These are phyloP conservation scores for Diplocarpon mali DNA, from an alignment of 2,329 filamentous ascomycete species.

Conservation along the genomic window DNA sequence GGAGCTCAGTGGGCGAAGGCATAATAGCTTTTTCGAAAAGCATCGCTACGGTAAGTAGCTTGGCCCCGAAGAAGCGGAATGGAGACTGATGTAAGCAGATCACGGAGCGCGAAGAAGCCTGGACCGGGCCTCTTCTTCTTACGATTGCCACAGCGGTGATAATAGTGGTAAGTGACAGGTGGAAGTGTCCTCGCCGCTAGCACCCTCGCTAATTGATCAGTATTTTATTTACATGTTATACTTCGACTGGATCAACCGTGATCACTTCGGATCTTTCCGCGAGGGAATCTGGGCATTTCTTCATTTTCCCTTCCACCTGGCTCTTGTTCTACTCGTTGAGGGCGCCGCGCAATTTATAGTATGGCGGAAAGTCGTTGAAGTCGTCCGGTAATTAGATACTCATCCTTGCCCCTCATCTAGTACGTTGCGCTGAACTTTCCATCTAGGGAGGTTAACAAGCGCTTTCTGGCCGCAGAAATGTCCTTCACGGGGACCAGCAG, in stretches of 20 bases:
- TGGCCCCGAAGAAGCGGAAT: background rate
- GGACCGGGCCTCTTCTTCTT: constrained; percentile 8
- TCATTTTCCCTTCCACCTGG: constrained; percentile 46
- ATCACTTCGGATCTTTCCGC: constrained; percentile 15
- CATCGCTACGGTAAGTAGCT: constrained; percentile 13
- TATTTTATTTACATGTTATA: constrained; percentile 23
- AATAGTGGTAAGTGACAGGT: constrained; percentile 9
- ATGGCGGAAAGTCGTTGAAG: constrained; percentile 18
- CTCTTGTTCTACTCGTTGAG: constrained; percentile 44
- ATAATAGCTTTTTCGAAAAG: constrained; percentile 20
- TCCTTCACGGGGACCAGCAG: background rate
- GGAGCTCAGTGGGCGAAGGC: constrained; percentile 14
- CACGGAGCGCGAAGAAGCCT: constrained; percentile 7
- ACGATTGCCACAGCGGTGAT: constrained; percentile 10
- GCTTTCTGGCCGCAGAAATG: background rate
- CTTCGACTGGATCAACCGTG: constrained; percentile 16
- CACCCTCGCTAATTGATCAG: constrained; percentile 2
- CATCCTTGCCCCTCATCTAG: background rate
- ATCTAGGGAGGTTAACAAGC: background rate
- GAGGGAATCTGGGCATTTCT: constrained; percentile 32
- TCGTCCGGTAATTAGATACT: constrained; percentile 5
- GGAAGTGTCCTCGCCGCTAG: no score
- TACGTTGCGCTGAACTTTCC: background rate
- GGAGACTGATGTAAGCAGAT: constrained; percentile 6
- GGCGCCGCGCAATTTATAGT: constrained; percentile 27